Evolutionary conservation across 805 yeast species (phyloP).

Genomic region (Starmerella khaoyaiensis): DNA sequence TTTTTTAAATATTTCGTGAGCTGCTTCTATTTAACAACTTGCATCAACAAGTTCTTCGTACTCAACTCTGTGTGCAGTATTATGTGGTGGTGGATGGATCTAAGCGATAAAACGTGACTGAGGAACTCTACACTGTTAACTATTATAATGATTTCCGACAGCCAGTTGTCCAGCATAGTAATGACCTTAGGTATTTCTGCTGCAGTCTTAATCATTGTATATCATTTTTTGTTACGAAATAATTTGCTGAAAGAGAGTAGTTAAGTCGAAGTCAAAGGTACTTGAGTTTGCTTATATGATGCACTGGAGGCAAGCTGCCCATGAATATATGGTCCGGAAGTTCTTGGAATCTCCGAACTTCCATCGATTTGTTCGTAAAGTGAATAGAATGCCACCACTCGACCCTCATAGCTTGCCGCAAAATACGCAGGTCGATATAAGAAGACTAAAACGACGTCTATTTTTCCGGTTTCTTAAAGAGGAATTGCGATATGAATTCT

Average conservation of each 20-base stretch:
- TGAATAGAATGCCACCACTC: slow-evolving; percentile 19
- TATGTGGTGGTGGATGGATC: too few relatives aligned
- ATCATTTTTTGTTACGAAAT: slow-evolving; percentile 53
- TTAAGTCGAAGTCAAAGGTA: not conserved
- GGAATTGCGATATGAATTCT: slow-evolving; percentile 20
- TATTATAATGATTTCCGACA: slow-evolving; percentile 64
- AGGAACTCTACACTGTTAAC: too few relatives aligned
- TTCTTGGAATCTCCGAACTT: slow-evolving; percentile 22
- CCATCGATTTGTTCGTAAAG: slow-evolving; percentile 21
- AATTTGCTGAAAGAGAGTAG: slow-evolving; percentile 2
- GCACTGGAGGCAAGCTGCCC: slow-evolving; percentile 20
- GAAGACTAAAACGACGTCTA: slow-evolving; percentile 11
- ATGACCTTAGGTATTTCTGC: slow-evolving; percentile 61
- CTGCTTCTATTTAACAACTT: too few relatives aligned
- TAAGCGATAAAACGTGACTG: too few relatives aligned
- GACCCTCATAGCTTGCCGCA: slow-evolving; percentile 9
- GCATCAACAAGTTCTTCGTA: too few relatives aligned
- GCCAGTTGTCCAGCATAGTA: slow-evolving; percentile 61
- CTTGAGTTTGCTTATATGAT: slow-evolving; percentile 1
- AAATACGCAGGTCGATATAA: slow-evolving; percentile 8
- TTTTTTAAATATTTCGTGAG: too few relatives aligned
- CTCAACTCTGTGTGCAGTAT: too few relatives aligned
- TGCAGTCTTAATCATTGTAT: slow-evolving; percentile 55
- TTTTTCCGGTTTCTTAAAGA: slow-evolving; percentile 21
- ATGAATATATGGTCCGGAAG: slow-evolving; percentile 19